These are phyloP conservation scores for Phytopythium mirpurense DNA, from an alignment of 352 stramenopile genomes.

Conservation along the genomic window DNA sequence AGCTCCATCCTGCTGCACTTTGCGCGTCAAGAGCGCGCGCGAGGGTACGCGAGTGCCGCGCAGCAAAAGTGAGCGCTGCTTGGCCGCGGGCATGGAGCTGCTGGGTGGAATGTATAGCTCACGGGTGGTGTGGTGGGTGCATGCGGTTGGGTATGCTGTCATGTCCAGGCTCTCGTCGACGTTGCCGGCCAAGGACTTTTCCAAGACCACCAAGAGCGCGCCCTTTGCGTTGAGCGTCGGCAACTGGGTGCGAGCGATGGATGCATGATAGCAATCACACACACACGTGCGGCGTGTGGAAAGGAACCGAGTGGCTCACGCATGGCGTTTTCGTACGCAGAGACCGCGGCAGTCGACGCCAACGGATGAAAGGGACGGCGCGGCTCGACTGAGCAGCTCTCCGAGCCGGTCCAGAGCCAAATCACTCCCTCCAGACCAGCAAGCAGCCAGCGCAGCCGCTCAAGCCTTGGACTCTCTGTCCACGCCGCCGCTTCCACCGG, in stretches of 20 bases:
- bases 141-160: not conserved
- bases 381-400: not conserved
- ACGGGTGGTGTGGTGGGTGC: too few species aligned
- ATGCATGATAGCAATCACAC: too few species aligned
- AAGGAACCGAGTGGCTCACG: too few species aligned
- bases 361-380: not conserved
- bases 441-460: not conserved
- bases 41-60: conserved; percentile 28
- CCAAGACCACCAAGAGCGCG: conserved; percentile 35
- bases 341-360: conserved; percentile 1
- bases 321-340: not conserved
- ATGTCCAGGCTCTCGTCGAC: conserved; percentile 18
- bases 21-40: conserved; percentile 43
- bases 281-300: too few species aligned
- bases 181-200: conserved; percentile 47
- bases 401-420: not conserved
- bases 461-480: not conserved
- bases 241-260: conserved; percentile 40
- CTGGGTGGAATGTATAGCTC: too few species aligned
- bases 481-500: not conserved
- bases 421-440: not conserved
- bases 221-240: conserved; percentile 61
- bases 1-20: conserved; percentile 55
- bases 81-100: too few species aligned
- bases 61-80: conserved; percentile 31